These are phyloP conservation scores for Scleromitrula shiraiana DNA, from an alignment of 2,329 filamentous ascomycete genomes.

Conservation along the genomic window DNA sequence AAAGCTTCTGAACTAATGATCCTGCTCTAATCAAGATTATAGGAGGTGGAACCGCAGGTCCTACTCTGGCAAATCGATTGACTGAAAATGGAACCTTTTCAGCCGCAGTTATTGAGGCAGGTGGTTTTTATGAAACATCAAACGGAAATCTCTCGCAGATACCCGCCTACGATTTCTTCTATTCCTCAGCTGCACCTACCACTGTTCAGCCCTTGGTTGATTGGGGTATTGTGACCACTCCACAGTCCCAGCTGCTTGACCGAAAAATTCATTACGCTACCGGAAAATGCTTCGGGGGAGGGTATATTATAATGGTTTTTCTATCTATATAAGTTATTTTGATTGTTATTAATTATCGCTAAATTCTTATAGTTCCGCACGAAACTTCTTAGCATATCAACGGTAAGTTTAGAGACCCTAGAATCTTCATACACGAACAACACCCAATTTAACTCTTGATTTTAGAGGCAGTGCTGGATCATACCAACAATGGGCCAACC, in stretches of 20 bases:
- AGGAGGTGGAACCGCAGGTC: constrained; percentile 13
- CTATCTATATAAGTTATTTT: neutral
- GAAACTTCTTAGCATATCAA: neutral
- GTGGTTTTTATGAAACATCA: constrained; percentile 12
- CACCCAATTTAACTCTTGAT: neutral
- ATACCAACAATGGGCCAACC: constrained; percentile 36
- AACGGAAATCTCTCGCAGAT: constrained; percentile 9
- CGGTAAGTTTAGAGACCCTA: neutral
- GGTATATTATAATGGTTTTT: neutral
- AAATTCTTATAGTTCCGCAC: neutral
- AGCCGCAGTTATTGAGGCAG: constrained; percentile 17
- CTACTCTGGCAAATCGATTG: constrained; percentile 12
- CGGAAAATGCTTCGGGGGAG: constrained; percentile 31
- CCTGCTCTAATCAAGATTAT: neutral
- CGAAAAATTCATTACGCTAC: constrained; percentile 20
- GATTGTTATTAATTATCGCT: neutral
- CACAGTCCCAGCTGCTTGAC: constrained; percentile 1
- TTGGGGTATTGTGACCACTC: constrained; percentile 9
- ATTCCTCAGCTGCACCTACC: neutral
- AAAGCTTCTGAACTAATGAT: neutral
- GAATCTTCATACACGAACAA: neutral
- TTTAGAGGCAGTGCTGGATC: neutral
- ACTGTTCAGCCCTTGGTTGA: constrained; percentile 5
- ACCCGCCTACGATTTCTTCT: neutral
- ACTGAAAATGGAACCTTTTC: constrained; percentile 2